Conservation (phyloP, 140 eudicot species). For the Bidens hawaiensis region DNA sequence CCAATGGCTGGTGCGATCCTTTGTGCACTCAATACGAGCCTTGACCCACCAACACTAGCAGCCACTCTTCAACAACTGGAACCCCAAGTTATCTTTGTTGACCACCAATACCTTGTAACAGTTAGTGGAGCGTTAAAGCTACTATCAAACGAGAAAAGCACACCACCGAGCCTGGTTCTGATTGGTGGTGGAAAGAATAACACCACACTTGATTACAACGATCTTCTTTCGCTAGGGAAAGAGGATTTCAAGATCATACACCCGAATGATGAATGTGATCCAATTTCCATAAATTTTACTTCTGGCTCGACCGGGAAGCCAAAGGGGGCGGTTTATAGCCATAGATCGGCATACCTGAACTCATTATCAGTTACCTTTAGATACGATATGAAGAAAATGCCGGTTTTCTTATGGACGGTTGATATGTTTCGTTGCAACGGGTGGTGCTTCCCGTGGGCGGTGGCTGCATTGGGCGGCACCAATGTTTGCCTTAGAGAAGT, state of each 20-base stretch:
- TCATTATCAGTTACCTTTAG: constrained; percentile 47
- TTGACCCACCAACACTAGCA: constrained; percentile 41
- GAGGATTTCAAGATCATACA: constrained; percentile 31
- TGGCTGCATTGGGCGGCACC: constrained; percentile 71
- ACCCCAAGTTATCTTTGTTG: constrained; percentile 46
- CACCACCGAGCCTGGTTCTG: constrained; percentile 31
- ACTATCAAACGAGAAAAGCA: background rate
- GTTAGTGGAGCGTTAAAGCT: constrained; percentile 30
- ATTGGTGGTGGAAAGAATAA: constrained; percentile 15
- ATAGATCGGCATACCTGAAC: constrained; percentile 57
- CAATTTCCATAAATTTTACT: constrained; percentile 58
- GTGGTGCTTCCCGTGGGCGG: constrained; percentile 72
- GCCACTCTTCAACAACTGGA: constrained; percentile 35
- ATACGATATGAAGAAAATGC: constrained; percentile 31
- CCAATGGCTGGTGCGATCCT: constrained; percentile 70
- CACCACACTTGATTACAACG: constrained; percentile 23
- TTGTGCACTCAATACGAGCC: constrained; percentile 51
- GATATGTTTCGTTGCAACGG: constrained; percentile 80
- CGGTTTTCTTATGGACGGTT: constrained; percentile 66
- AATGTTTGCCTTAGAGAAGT: constrained; percentile 49
- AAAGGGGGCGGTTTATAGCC: constrained; percentile 70
- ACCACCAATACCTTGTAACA: constrained; percentile 25
- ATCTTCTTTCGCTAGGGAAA: constrained; percentile 39
- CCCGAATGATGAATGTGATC: constrained; percentile 55
- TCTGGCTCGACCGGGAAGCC: constrained; percentile 73